Evolutionary conservation across 805 yeast genomes (phyloP), one percentile per base, ranked within the genome.

Genomic region (Starmerella floricola): DNA sequence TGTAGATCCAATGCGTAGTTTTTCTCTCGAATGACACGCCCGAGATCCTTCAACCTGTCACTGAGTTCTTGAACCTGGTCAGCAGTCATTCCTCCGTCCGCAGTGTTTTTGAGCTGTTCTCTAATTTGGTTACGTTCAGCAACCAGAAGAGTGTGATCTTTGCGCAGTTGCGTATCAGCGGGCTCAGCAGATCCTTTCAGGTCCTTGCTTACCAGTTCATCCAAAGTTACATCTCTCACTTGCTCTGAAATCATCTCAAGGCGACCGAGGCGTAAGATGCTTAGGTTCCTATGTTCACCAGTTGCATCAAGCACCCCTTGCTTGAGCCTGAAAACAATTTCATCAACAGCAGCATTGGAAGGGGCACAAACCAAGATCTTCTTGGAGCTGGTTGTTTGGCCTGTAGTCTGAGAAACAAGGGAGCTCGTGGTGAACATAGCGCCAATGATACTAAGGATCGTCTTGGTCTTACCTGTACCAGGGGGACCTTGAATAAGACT

Each of bases 261-360:
- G 38, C 95, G 66, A 32, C 99, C 98, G 29, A 91, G 63, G 53
- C 99, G 74, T 11, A 91, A 93, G 10, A 91, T 29, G 20, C 38
- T 43, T 15, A 46, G 42, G 5, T 45, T 37, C 3, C 29, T 23
- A 4, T 31, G 40, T 11, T 20, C 63, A 58, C 17, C 78, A 63
- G 49, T 72, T 68, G 21, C 36, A 29, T 17, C 53, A 39, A 61
- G 60, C 1, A 87, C 76, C 5, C 95, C 96, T 16, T 65, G 67
- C 50, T 79, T 76, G 45, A 91, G 64, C 57, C 99, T 78, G 16
- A 86, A 54, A 12, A 86, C 91, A 47, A 91, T 67, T 58, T 93
- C 98, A 62, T 91, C 99, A 3, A 91, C 95, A 12, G 99, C 99
- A 1, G 99, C 99, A 65, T 91, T 91, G 58, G 95, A 84, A 3